Evolutionary conservation across 1,139 yeast species (phyloP).

Genomic region (Protomyces lactucae-debilis): DNA sequence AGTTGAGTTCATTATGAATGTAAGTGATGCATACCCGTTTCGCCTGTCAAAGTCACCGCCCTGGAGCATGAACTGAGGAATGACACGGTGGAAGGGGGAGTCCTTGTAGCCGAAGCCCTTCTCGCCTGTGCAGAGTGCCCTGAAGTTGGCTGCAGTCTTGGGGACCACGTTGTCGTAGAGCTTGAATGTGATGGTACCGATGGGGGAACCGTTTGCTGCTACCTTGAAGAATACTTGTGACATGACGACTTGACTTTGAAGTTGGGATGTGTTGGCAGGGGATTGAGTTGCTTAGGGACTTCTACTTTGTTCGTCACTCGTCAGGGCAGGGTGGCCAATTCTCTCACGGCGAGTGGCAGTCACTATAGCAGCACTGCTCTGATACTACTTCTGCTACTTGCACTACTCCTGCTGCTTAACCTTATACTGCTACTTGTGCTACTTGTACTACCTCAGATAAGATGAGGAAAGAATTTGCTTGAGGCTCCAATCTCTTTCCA

Average conservation of each 20-base stretch:
- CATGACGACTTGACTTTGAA: constrained; percentile 1
- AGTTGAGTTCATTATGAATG: constrained; percentile 34
- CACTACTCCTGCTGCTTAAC: too few relatives aligned
- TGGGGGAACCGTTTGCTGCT: constrained; percentile 42
- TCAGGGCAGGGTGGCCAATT: not conserved
- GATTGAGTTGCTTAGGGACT: not conserved
- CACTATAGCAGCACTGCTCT: not conserved
- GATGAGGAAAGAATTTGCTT: too few relatives aligned
- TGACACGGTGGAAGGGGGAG: constrained; percentile 96
- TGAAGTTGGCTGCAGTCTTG: constrained; percentile 97
- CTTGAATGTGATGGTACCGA: constrained; percentile 75
- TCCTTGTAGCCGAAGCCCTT: constrained; percentile 92
- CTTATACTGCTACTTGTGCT: too few relatives aligned
- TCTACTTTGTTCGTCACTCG: not conserved
- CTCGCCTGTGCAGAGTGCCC: constrained; percentile 95
- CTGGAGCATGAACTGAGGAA: constrained; percentile 93
- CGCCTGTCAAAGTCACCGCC: constrained; percentile 66
- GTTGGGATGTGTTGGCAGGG: constrained; percentile 4
- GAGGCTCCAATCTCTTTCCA: too few relatives aligned
- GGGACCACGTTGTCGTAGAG: constrained; percentile 93
- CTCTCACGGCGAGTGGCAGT: not conserved
- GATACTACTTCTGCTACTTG: not conserved
- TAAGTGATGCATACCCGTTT: constrained; percentile 33
- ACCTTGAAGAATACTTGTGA: constrained; percentile 21
- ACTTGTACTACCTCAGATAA: too few relatives aligned